Base-by-base conservation (phyloP, 1,139 yeast genomes). In the Geotrichum histeridarum region DNA sequence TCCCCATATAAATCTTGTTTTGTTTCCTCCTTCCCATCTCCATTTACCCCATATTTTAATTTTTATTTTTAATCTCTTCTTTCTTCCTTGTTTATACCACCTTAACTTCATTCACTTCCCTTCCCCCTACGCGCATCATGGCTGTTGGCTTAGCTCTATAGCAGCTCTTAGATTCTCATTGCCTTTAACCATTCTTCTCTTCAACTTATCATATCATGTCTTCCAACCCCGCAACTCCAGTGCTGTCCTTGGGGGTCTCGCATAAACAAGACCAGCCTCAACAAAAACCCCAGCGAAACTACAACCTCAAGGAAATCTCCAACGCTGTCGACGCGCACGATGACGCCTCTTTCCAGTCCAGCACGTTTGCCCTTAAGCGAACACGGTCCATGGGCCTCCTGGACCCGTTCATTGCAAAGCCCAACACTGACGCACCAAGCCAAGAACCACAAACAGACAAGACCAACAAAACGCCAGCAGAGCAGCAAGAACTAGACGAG, bases 351-450 rank as follows among this genome's bases (percentile, higher is more conserved):
- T 88, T 88, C 65, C 78, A 82, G 58, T 80, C 78, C 58, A 80
- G 89, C 9, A 79, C 94, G 2, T 88, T 85, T 69, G 83, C 83
- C 64, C 73, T 89, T 65, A 88, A 88, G 65, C 74, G 96, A 65
- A 88, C 96, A 33, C 78, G 93, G 64, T 85, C 94, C 7, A 76
- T 88, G 77, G 96, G 96, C 0, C 69, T 87, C 18, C 74, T 89
- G 62, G 95, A 86, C 65, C 87, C 83, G 61, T 84, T 79, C 64
- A 43, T 50, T 18, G 35, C 33, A 82, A 84, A 47, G 80, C 74
- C 43, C 11, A n/a, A 52, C 32, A 73, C 71, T 5, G 54, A 33
- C 38, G 32, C 8, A 8, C 27, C 48, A 22, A 7, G 14, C 17
- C 45, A 18, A 12, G 11, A 18, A 12, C 37, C 35, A 33, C 12